Evolutionary conservation across 495 filamentous ascomycete species (phyloP).

Genomic region (Amniculicola lignicola): DNA sequence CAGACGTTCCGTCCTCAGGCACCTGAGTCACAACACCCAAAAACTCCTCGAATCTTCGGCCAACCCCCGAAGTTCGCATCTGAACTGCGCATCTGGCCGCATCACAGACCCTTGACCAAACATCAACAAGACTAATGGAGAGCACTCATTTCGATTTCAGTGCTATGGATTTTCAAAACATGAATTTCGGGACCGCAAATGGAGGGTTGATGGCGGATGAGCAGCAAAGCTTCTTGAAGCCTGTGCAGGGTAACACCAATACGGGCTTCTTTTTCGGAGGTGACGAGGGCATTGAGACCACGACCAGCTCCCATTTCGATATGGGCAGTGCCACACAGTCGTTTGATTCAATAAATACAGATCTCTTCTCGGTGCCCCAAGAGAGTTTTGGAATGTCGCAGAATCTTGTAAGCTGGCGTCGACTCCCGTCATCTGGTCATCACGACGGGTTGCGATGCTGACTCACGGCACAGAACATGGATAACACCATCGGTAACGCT

Average conservation of each 20-base stretch:
- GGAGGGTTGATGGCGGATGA: not conserved
- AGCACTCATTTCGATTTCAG: not conserved
- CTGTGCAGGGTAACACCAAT: conserved; percentile 19
- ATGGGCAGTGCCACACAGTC: conserved; percentile 11
- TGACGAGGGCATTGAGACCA: conserved; percentile 28
- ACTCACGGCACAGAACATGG: conserved; percentile 16
- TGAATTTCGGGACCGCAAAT: too few species aligned
- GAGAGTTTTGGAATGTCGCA: conserved; percentile 13
- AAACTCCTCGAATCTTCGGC: too few species aligned
- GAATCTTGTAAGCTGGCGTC: conserved; percentile 22
- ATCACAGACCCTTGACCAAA: too few species aligned
- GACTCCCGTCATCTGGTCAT: not conserved
- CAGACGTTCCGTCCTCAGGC: too few species aligned
- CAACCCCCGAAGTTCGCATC: too few species aligned
- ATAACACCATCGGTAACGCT: conserved; percentile 19
- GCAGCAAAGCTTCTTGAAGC: conserved; percentile 17
- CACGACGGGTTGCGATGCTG: conserved; percentile 2
- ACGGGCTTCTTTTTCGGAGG: conserved; percentile 12
- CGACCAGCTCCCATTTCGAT: not conserved
- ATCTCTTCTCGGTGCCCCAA: conserved; percentile 1
- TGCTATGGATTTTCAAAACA: not conserved
- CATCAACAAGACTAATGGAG: too few species aligned
- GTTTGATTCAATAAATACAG: conserved; percentile 9
- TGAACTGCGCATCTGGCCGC: too few species aligned
- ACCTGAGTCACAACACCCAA: too few species aligned